Evolutionary conservation across 2,329 filamentous ascomycete species (phyloP), one percentile per base, ranked within the genome.

Genomic region (Orbilia oligospora): DNA sequence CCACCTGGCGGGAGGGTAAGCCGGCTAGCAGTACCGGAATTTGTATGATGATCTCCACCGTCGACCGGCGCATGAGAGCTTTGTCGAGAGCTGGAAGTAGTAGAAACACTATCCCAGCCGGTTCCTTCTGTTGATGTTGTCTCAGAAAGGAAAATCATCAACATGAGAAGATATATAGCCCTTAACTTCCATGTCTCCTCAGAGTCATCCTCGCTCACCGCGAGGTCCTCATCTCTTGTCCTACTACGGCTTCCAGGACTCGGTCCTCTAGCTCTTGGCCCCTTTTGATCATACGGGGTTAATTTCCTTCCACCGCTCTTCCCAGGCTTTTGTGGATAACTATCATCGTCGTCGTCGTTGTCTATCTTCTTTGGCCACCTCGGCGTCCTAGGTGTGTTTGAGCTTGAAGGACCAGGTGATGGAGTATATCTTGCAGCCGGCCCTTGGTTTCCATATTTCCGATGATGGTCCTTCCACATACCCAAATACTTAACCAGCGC

Each of bases 131-230:
- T 27, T 4, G 70, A 73, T 30, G 70, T 67, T 8, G 68, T 72
- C 38, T 78, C 75, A 10, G 75, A 78, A 1, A 78, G 64, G 2
- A 51, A 56, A 18, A 72, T 78, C 75, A 78, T 78, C 46, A 78
- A 41, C 44, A 78, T 56, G 8, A 78, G 18, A 14, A 78, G 75
- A n/a, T 69, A 78, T 38, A 78, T 78, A n/a, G 75, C 75, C 38
- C 75, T 12, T 14, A 78, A 18, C 14, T 78, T 78, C 68, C 68
- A 78, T 20, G 63, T 51, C 33, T 64, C 68, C 14, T 78, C 75
- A 4, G 48, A 68, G 30, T 78, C 75, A 38, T 78, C 68, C 18
- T 36, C 46, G 20, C 65, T 46, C 5, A 78, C 68, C 1, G 18
- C 8, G 1, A 72, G 48, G 38, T 58, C 63, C 38, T 69, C 51